These are phyloP conservation scores for Vachellia collinsii DNA, from an alignment of 306 rosid genomes.

Conservation along the genomic window DNA sequence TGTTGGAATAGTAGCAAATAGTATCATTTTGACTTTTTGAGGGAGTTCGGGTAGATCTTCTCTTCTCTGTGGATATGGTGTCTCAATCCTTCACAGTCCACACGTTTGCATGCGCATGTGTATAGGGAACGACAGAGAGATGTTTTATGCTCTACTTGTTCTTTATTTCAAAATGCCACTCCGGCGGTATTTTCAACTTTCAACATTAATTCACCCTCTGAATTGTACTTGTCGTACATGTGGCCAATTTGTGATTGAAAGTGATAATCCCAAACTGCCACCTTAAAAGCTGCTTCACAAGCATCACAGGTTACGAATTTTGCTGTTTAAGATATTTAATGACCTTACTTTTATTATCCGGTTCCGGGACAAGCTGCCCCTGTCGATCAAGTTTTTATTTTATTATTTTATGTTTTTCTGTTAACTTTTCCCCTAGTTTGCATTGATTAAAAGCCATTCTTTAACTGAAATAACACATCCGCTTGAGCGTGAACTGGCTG, in stretches of 20 bases:
- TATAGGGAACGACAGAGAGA: slow-evolving; percentile 39
- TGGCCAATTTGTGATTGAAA: slow-evolving; percentile 27
- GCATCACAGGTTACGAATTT: slow-evolving; percentile 3
- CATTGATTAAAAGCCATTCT: neutral
- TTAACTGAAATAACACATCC: neutral
- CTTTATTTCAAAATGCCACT: slow-evolving; percentile 15
- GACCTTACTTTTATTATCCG: neutral
- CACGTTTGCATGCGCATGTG: slow-evolving; percentile 58
- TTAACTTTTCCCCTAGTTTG: too few relatives aligned
- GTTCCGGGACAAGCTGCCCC: too few relatives aligned
- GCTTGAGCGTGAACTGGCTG: neutral
- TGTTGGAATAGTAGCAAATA: neutral
- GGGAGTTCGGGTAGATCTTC: slow-evolving; percentile 4
- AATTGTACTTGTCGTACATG: slow-evolving; percentile 49
- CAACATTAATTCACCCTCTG: slow-evolving; percentile 11
- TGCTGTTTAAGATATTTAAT: slow-evolving; percentile 21
- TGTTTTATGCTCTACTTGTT: slow-evolving; percentile 34
- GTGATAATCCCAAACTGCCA: slow-evolving; percentile 31
- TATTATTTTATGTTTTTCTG: neutral
- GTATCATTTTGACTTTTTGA: slow-evolving; percentile 4
- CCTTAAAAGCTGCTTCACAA: slow-evolving; percentile 37
- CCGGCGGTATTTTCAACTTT: slow-evolving; percentile 11
- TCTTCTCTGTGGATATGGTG: neutral
- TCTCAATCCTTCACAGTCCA: slow-evolving; percentile 3
- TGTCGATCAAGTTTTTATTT: neutral